phyloP scores from a whole-genome alignment of 225 moss, liverwort and hornwort species.

The Pseudoscleropodium purum region DNA sequence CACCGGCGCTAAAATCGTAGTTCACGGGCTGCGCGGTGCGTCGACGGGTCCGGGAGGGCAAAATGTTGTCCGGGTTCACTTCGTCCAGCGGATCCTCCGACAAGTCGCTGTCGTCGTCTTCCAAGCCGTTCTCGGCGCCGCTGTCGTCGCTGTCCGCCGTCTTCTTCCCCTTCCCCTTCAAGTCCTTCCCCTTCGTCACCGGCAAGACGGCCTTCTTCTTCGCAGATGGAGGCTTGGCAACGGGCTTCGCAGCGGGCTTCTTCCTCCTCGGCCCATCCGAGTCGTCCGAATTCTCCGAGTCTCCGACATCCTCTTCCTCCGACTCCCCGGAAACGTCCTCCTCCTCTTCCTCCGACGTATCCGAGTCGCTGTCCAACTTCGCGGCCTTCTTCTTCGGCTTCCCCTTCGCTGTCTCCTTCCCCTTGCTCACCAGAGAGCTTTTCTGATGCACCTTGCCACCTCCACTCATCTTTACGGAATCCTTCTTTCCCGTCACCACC shows the following conservation, averaged over 20 bases:
- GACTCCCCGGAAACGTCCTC: slow-evolving; percentile 39
- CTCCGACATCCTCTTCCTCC: slow-evolving; percentile 30
- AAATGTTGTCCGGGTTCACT: slow-evolving; percentile 59
- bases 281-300: slow-evolving; percentile 26
- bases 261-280: slow-evolving; percentile 16
- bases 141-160: slow-evolving; percentile 17
- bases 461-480: neutral
- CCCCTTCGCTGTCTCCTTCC: slow-evolving; percentile 24
- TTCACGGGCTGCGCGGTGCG: slow-evolving; percentile 51
- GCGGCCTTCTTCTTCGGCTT: slow-evolving; percentile 32
- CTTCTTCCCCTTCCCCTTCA: slow-evolving; percentile 51
- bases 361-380: slow-evolving; percentile 46
- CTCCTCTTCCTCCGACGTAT: slow-evolving; percentile 34
- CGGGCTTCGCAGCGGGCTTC: slow-evolving; percentile 25
- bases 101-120: slow-evolving; percentile 46
- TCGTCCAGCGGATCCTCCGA: slow-evolving; percentile 66
- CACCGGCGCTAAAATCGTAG: slow-evolving; percentile 45
- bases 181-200: slow-evolving; percentile 19
- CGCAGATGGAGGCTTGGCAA: neutral
- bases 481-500: slow-evolving; percentile 10
- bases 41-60: slow-evolving; percentile 53
- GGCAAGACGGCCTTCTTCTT: slow-evolving; percentile 34
- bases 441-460: slow-evolving; percentile 21
- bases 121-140: slow-evolving; percentile 34
- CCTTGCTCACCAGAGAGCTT: slow-evolving; percentile 17